Conservation (phyloP, 495 filamentous ascomycete genomes). For the Aspergillus egyptiacus region DNA sequence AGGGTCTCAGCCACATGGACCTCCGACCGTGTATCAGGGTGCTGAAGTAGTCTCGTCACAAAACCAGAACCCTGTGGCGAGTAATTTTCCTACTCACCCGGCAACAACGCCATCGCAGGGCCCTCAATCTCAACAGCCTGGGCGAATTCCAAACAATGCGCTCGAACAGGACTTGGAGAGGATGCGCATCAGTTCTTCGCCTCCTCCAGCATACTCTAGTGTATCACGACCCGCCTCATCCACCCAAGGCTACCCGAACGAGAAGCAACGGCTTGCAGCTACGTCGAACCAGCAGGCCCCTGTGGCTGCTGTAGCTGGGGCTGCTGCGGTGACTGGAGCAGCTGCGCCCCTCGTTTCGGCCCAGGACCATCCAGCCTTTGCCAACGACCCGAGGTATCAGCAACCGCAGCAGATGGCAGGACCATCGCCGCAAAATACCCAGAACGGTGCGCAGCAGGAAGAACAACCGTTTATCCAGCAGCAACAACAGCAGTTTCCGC, state of each 20-base stretch:
- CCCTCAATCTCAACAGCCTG: conserved; percentile 23
- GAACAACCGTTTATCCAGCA: conserved; percentile 20
- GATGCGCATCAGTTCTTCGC: conserved; percentile 75
- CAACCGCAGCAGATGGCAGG: conserved; percentile 40
- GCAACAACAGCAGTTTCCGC: conserved; percentile 13
- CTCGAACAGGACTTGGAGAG: conserved; percentile 84
- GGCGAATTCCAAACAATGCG: conserved; percentile 46
- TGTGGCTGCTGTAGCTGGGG: conserved; percentile 19
- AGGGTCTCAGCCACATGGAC: conserved; percentile 81
- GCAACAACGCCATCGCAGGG: conserved; percentile 23
- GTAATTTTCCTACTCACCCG: conserved; percentile 28
- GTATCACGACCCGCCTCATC: conserved; percentile 48
- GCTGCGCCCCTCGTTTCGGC: conserved; percentile 37
- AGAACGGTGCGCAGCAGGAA: conserved; percentile 19
- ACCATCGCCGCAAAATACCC: conserved; percentile 33
- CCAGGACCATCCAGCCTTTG: conserved; percentile 77
- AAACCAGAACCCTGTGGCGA: conserved; percentile 23
- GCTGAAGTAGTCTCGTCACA: conserved; percentile 46
- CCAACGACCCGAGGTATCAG: conserved; percentile 62
- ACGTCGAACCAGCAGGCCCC: conserved; percentile 20
- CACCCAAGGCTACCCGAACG: conserved; percentile 64
- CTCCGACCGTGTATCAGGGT: conserved; percentile 90
- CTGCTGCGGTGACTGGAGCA: conserved; percentile 26
- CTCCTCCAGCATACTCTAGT: conserved; percentile 88
- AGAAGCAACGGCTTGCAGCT: conserved; percentile 55